Percentiles rank a stretch among this genome's conserved stretches.
Conservation (phyloP, 2,329 filamentous ascomycete genomes). For the Hypoxylon sp. region DNA sequence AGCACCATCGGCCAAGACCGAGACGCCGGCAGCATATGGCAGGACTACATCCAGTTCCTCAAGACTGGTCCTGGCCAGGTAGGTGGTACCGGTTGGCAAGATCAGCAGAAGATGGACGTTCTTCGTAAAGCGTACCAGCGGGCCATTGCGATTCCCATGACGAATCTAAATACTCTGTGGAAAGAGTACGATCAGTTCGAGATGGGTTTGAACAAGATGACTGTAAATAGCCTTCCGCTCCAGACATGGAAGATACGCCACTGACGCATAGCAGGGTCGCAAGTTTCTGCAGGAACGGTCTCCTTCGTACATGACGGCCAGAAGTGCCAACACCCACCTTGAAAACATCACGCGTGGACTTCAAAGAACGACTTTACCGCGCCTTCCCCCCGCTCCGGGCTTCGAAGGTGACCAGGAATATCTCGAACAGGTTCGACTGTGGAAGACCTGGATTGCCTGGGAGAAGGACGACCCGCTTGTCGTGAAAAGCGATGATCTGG, state of each 20-base stretch:
- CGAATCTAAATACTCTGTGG: slow-evolving; percentile 85
- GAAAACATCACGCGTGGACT: slow-evolving; percentile 85
- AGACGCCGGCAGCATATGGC: slow-evolving; percentile 88
- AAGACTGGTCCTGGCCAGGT: slow-evolving; percentile 85
- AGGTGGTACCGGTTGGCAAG: slow-evolving; percentile 90
- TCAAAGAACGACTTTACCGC: slow-evolving; percentile 78
- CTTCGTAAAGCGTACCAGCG: slow-evolving; percentile 91
- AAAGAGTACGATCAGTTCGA: slow-evolving; percentile 98
- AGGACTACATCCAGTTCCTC: slow-evolving; percentile 93
- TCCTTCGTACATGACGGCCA: slow-evolving; percentile 93
- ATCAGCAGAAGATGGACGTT: slow-evolving; percentile 96
- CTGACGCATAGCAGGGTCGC: slow-evolving; percentile 69
- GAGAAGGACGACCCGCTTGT: slow-evolving; percentile 93
- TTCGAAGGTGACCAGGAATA: slow-evolving; percentile 90
- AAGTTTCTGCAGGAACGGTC: slow-evolving; percentile 95
- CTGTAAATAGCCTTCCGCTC: slow-evolving; percentile 60
- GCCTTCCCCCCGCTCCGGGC: slow-evolving; percentile 81
- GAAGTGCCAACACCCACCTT: slow-evolving; percentile 87
- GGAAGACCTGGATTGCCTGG: slow-evolving; percentile 95
- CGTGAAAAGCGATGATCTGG: slow-evolving; percentile 80
- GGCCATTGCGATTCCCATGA: slow-evolving; percentile 86
- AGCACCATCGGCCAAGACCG: slow-evolving; percentile 90
- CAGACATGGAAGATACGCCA: slow-evolving; percentile 17
- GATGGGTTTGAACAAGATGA: slow-evolving; percentile 90
- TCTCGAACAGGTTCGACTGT: slow-evolving; percentile 81